Evolutionary conservation across 176 grass and related monocot genomes (phyloP), one percentile per base, ranked within the genome.

Genomic region (Carex myosuroides): DNA sequence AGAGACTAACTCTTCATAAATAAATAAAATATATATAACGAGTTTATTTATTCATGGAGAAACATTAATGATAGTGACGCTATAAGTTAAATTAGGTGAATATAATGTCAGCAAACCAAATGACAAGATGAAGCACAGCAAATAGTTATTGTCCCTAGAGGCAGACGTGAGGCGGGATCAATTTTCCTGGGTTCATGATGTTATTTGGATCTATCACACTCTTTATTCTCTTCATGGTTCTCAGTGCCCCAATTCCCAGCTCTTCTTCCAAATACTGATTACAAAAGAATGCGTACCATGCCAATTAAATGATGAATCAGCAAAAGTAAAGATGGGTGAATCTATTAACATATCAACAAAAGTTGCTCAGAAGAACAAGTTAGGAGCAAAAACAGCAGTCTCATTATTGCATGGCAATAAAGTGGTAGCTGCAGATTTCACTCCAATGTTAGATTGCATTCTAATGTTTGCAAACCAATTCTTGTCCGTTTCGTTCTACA

Each of bases 201-300:
- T 92, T 83, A 64, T 98, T 95, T 83, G 96, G 93, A 91, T 98
- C 96, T 58, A 98, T 70, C 59, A 87, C 91, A 13, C 53, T 87
- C 60, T 95, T 98, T 89, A 99, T 99, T 71, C 91, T 93, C 87
- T 95, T 99, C 96, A 99, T 95, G n/a, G 96, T 95, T 85, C 85
- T 87, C 29, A 93, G 86, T 83, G 96, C 92, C 79, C 94, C 88
- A 18, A 93, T 93, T 24, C 96, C 96, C 89, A 95, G 82, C 85
- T 99, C 96, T 86, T 99, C 72, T 89, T 99, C 96, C 12, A 99
- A 87, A 89, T 99, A 99, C 93, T 95, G 89, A n/a, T 80, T 55
- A 67, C 1, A 35, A 71, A 69, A 4, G 33, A 20, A 10, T 60
- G 26, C 5, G 12, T 14, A 22, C 69, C 21, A 83, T 33, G 32